Base-by-base conservation (phyloP, 1,139 yeast species). In the Groenewaldozyma auringiensis region DNA sequence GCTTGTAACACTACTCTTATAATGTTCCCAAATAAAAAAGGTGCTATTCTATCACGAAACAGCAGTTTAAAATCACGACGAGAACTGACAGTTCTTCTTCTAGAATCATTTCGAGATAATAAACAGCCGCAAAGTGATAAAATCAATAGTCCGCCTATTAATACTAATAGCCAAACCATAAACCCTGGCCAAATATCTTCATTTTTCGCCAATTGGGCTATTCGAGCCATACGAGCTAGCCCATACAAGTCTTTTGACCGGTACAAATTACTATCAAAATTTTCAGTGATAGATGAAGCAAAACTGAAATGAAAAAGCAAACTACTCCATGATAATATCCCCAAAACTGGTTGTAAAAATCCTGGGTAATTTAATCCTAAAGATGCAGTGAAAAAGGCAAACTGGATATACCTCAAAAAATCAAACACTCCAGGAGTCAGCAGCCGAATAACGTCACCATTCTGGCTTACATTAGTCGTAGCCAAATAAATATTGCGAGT, bases 311-410 rank as follows among this genome's bases (percentile, higher is more conserved):
- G 58, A 46, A 65, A 65, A 41, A 63, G 51, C 33, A 66, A 53
- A 21, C 61, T 50, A 11, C 65, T 56, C 77, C 77, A 72, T 18
- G 71, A 56, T 11, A 65, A 49, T 1, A 66, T 56, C 2, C 69
- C 54, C 40, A 79, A 62, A 11, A 77, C 61, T 0, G 84, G 84
- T 54, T 76, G 83, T 50, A 72, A 76, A 55, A 76, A 80, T 0
- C 84, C 85, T 0, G 89, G 88, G 53, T 77, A 82, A 31, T 69
- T 66, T 25, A 82, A 59, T 51, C 75, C 74, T 36, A 82, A 64
- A 3, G 79, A 80, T 2, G 75, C 78, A 47, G 41, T 66, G 56
- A 79, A 77, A 37, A 78, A 68, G 1, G 79, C 76, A 62, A 47
- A 51, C 43, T 52, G 55, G 17, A 52, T 21, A 44, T 49, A 50